Evolutionary conservation across 306 rosid species (phyloP).

Genomic region (Quercus bicolor): DNA sequence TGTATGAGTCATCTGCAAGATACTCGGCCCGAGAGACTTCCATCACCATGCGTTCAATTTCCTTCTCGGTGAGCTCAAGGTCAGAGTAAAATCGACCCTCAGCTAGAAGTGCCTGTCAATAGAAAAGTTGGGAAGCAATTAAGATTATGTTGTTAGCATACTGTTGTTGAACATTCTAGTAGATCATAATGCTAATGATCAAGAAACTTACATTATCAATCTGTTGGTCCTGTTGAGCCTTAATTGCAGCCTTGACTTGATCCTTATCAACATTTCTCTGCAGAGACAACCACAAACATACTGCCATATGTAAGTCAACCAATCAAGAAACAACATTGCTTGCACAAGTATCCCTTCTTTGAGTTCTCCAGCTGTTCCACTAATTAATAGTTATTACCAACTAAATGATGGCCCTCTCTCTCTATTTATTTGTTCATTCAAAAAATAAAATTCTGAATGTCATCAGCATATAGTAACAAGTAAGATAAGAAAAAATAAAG

Average conservation of each 20-base stretch:
- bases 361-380: no score
- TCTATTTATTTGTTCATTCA: not conserved
- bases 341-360: not conserved
- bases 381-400: no score
- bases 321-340: not conserved
- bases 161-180: not conserved
- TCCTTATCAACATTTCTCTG: slow-evolving; percentile 86
- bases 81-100: slow-evolving; percentile 97
- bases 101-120: slow-evolving; percentile 83
- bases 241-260: slow-evolving; percentile 94
- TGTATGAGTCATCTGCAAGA: slow-evolving; percentile 48
- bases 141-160: not conserved
- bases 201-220: slow-evolving; percentile 72
- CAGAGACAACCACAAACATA: slow-evolving; percentile 23
- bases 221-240: slow-evolving; percentile 86
- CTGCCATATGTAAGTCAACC: slow-evolving; percentile 20
- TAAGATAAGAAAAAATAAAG: not conserved
- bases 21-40: slow-evolving; percentile 89
- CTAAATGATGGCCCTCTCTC: not conserved
- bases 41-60: slow-evolving; percentile 86
- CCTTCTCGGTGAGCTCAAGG: slow-evolving; percentile 95
- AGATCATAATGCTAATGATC: not conserved
- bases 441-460: not conserved
- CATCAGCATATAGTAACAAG: not conserved
- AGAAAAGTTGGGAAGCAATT: not conserved